Percentiles rank a stretch among this genome's conserved stretches.
These are phyloP conservation scores for Glarea lozoyensis DNA, from an alignment of 495 filamentous ascomycete genomes.

Conservation along the genomic window DNA sequence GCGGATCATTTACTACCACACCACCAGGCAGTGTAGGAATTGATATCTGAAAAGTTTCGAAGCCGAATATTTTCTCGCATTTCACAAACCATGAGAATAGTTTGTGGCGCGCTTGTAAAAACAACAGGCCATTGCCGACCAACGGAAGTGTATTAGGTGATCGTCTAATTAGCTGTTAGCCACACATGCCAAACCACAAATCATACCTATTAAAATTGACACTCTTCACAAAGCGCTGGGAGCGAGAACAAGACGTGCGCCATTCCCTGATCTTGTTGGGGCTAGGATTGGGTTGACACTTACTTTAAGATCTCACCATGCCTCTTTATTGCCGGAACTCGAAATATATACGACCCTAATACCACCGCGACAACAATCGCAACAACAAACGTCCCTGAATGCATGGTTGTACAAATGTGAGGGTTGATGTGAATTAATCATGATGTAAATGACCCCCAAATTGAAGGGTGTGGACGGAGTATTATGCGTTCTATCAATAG, in stretches of 20 bases:
- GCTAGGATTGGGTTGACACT: too few species aligned
- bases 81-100: constrained; percentile 51
- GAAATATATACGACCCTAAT: constrained; percentile 20
- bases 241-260: too few species aligned
- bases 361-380: background rate
- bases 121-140: constrained; percentile 48
- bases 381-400: constrained; percentile 6
- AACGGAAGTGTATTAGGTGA: constrained; percentile 49
- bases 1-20: constrained; percentile 49
- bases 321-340: constrained; percentile 23
- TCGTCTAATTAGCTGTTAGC: constrained; percentile 16
- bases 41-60: constrained; percentile 45
- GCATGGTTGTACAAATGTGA: too few species aligned
- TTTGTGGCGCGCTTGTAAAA: constrained; percentile 45
- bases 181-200: background rate
- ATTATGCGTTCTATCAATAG: too few species aligned
- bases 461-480: too few species aligned
- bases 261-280: too few species aligned
- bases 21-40: constrained; percentile 49
- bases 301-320: constrained; percentile 28
- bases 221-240: background rate
- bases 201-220: too few species aligned
- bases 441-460: too few species aligned
- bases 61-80: constrained; percentile 42
- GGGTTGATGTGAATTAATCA: too few species aligned